These are phyloP conservation scores for Hymenoscyphus linearis DNA, from an alignment of 2,329 filamentous ascomycete species.

Conservation along the genomic window DNA sequence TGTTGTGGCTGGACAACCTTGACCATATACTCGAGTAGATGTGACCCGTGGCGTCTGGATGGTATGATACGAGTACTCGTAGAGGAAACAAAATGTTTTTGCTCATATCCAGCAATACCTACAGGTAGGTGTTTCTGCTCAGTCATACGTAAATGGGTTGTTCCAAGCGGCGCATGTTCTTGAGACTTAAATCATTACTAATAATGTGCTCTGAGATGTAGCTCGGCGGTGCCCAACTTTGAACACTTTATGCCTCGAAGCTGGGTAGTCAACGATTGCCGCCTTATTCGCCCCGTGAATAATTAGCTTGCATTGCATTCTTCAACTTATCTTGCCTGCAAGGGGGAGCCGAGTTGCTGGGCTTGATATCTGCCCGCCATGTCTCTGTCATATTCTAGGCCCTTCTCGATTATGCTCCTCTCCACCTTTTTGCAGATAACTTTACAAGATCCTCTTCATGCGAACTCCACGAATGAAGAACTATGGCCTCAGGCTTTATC, in stretches of 20 bases:
- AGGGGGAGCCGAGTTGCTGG: conserved; percentile 2
- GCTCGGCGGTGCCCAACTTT: background rate
- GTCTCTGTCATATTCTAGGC: background rate
- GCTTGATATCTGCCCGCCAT: background rate
- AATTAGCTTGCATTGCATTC: background rate
- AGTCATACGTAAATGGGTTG: background rate
- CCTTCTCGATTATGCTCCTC: background rate
- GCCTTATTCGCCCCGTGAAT: background rate
- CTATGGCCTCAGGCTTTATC: conserved; percentile 1
- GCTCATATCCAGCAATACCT: background rate
- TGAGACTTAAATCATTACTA: background rate
- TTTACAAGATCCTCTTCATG: background rate
- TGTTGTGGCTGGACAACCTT: background rate
- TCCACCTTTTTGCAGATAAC: background rate
- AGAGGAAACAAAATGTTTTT: background rate
- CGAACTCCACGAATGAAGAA: background rate
- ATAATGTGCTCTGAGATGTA: too few species aligned
- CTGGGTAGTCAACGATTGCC: background rate
- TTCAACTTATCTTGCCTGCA: background rate
- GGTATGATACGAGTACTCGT: too few species aligned
- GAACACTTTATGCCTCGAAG: background rate
- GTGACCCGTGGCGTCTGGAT: too few species aligned
- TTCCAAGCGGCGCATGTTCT: background rate
- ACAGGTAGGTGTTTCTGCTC: background rate
- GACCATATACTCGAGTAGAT: background rate